These are phyloP conservation scores for Penicillium parvum DNA, from an alignment of 495 filamentous ascomycete genomes.

Conservation along the genomic window DNA sequence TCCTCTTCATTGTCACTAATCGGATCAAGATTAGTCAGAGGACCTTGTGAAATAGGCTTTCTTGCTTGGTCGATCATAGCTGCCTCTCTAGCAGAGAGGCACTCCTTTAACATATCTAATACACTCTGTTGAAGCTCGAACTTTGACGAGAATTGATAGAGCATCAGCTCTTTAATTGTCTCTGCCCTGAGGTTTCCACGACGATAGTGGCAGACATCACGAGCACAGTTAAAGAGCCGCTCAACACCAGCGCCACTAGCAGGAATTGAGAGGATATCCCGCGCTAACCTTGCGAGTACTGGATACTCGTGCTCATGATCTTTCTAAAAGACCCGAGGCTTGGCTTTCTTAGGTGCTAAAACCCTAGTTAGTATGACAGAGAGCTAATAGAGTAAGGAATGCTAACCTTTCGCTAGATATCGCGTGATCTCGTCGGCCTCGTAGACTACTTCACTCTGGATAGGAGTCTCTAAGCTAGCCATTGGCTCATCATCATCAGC, in stretches of 20 bases:
- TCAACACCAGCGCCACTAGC: background rate
- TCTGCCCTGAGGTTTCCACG: background rate
- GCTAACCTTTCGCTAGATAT: too few relatives aligned
- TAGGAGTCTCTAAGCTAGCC: too few relatives aligned
- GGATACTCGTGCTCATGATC: background rate
- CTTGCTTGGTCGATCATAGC: background rate
- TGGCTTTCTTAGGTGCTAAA: too few relatives aligned
- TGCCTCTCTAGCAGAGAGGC: background rate
- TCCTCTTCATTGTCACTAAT: background rate
- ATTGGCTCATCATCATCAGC: too few relatives aligned
- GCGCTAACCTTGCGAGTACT: background rate
- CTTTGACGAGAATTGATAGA: too few relatives aligned
- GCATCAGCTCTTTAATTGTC: background rate
- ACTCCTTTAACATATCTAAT: background rate
- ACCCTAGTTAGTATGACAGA: too few relatives aligned
- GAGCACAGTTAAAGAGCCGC: background rate
- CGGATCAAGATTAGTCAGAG: too few relatives aligned
- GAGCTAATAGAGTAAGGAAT: too few relatives aligned
- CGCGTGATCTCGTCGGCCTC: too few relatives aligned
- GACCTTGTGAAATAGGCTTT: too few relatives aligned
- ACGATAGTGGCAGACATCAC: background rate
- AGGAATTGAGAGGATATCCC: background rate
- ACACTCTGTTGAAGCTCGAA: background rate
- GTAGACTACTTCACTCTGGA: too few relatives aligned
- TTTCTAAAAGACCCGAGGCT: background rate